These are phyloP conservation scores for Leccinum pallidistipes DNA, from an alignment of 1,284 basidiomycete genomes.

Conservation along the genomic window DNA sequence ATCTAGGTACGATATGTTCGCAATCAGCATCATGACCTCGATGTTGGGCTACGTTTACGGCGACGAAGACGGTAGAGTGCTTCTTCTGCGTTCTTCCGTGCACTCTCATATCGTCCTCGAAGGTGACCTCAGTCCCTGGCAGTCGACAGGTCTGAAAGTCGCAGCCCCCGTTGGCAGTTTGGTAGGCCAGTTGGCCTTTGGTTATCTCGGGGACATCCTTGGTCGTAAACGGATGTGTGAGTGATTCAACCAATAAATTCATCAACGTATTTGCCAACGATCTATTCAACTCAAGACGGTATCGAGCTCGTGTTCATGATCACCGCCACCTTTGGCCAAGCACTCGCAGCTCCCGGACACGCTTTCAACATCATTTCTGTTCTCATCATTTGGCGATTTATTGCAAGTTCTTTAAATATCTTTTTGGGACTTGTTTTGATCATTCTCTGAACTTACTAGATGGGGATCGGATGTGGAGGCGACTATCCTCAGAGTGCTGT, in stretches of 20 bases:
- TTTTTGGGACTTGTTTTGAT: neutral
- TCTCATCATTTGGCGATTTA: conserved; percentile 57
- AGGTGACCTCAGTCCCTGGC: conserved; percentile 29
- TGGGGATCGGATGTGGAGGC: conserved; percentile 48
- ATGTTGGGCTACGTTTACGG: conserved; percentile 32
- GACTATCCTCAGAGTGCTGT: conserved; percentile 49
- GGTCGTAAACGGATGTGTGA: conserved; percentile 49
- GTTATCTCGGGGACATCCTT: conserved; percentile 51
- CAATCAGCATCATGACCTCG: conserved; percentile 22
- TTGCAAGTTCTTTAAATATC: conserved; percentile 31
- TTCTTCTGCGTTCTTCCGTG: neutral
- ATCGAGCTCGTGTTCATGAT: conserved; percentile 56
- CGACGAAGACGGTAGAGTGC: conserved; percentile 22
- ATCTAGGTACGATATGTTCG: conserved; percentile 28
- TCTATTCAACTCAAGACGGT: conserved; percentile 41
- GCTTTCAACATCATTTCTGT: conserved; percentile 55
- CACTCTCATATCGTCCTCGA: conserved; percentile 3
- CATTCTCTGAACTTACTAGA: conserved; percentile 11
- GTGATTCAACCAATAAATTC: conserved; percentile 5
- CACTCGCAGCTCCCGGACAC: conserved; percentile 47
- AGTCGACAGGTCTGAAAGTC: conserved; percentile 29
- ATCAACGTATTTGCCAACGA: neutral
- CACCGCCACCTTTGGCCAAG: conserved; percentile 48
- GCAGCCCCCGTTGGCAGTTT: conserved; percentile 59
- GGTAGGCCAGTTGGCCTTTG: conserved; percentile 58